Evolutionary conservation across 2,329 filamentous ascomycete species (phyloP), one percentile per base, ranked within the genome.

Genomic region (Ophiostoma montium): DNA sequence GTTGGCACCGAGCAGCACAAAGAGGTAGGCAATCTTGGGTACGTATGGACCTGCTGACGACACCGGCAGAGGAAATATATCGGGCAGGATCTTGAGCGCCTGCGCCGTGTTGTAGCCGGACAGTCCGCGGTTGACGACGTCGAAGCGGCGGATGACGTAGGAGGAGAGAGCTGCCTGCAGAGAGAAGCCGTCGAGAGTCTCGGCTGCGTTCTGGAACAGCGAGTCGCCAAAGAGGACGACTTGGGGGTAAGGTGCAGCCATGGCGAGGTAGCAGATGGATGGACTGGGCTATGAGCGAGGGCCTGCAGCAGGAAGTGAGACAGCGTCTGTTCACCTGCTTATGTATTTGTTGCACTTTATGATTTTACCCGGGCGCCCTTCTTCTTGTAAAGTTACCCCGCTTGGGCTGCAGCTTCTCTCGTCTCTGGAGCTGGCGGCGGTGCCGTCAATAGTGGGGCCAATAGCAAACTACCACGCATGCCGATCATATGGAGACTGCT

Each of bases 171-270:
- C 79, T 19, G 83, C 76, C 51, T 81, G 78, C 58, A 94, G 85
- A 1, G 75, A 85, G 63, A 89, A 90, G 15, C 83, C 86, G 50
- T 76, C 67, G 11, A 74, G 65, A 45, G 80, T 69, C 33, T 73
- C 70, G 54, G 75, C 75, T 2, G 79, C 75, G 38, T 74, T 70
- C 60, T 96, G 80, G 45, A 90, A 82, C 53, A 96, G 82, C 31
- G 86, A 94, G 67, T 96, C 92, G 49, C 90, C 90, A 54, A 96
- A 84, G 21, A 96, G 77, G 54, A 96, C 70, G 57, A 89, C 71
- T 60, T 89, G 85, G 45, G 82, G 79, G 58, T 84, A 84, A 1
- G 75, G 68, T 36, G 64, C 63, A 3, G 55, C 54, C 55, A 57
- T 57, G 46, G 19, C 13, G 38, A 27, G 23, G 23, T 4, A 10